phyloP scores from a whole-genome alignment of 1,284 basidiomycete species.

The Austroboletus novae-zelandiae region DNA sequence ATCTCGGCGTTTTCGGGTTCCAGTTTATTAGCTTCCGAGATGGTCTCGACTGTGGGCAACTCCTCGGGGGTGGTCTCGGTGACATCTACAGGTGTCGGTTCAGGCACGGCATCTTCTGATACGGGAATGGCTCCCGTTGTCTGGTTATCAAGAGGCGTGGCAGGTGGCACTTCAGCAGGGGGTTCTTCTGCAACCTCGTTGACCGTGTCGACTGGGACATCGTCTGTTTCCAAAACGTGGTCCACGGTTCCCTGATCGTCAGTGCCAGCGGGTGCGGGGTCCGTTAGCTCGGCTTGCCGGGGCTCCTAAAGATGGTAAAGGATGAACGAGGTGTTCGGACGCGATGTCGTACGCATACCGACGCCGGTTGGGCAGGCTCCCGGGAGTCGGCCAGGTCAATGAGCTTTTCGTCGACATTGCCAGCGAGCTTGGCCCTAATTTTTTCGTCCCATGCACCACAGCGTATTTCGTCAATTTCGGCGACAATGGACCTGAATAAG shows the following conservation, averaged over 20 bases:
- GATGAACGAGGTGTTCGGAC: background rate
- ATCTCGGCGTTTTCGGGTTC: constrained; percentile 7
- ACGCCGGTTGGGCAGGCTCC: background rate
- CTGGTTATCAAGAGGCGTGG: constrained; percentile 7
- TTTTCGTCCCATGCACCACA: constrained; percentile 65
- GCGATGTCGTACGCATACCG: constrained; percentile 9
- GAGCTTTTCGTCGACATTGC: constrained; percentile 8
- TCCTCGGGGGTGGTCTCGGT: constrained; percentile 13
- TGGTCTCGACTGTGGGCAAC: constrained; percentile 2
- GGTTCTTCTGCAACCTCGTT: constrained; percentile 9
- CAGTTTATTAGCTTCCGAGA: constrained; percentile 5
- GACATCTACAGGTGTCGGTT: constrained; percentile 8
- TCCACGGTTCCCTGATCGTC: constrained; percentile 1
- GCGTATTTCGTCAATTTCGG: constrained; percentile 75
- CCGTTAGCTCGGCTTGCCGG: constrained; percentile 1
- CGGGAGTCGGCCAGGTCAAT: constrained; percentile 8
- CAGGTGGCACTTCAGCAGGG: background rate
- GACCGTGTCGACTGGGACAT: background rate
- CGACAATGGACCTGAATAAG: constrained; percentile 46
- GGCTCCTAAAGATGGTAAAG: constrained; percentile 12
- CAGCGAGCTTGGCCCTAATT: constrained; percentile 43
- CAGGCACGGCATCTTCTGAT: constrained; percentile 14
- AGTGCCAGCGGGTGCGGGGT: background rate
- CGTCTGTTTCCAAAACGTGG: background rate
- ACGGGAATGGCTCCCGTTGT: constrained; percentile 6